Evolutionary conservation across 352 stramenopile genomes (phyloP).

Genomic region (Phytopythium chamaehyphon): DNA sequence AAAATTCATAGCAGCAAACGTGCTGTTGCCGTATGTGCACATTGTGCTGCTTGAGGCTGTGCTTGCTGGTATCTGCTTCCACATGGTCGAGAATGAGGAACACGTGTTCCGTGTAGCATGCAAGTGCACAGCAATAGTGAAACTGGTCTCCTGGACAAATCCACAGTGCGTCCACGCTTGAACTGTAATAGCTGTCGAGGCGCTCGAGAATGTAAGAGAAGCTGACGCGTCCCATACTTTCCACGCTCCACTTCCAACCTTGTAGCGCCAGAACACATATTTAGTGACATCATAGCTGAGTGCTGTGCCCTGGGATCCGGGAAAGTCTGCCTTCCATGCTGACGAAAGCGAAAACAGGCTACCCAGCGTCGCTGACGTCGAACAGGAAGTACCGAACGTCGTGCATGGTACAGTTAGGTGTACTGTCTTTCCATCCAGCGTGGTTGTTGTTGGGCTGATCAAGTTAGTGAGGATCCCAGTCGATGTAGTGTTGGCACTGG

Average conservation of each 20-base stretch:
- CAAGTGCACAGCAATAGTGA: neutral
- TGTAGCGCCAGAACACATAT: slow-evolving; percentile 4
- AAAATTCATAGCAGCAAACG: neutral
- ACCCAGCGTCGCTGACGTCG: neutral
- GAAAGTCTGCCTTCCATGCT: neutral
- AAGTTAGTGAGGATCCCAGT: neutral
- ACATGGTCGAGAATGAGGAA: too few species aligned
- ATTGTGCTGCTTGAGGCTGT: neutral
- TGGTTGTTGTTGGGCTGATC: neutral
- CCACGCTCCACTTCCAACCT: neutral
- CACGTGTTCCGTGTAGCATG: too few species aligned
- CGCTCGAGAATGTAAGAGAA: neutral
- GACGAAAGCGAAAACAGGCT: neutral
- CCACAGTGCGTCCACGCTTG: slow-evolving; percentile 1
- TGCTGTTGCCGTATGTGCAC: neutral
- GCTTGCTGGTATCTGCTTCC: too few species aligned
- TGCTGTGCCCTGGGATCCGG: neutral
- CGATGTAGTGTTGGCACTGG: neutral
- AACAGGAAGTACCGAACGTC: neutral
- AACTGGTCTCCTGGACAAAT: neutral
- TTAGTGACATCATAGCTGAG: neutral
- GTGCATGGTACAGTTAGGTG: neutral
- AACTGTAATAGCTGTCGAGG: neutral
- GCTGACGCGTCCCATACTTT: neutral
- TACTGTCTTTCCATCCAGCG: neutral